Evolutionary conservation across 73 alveolate genomes (phyloP).

Genomic region (Paramecium pentaurelia): DNA sequence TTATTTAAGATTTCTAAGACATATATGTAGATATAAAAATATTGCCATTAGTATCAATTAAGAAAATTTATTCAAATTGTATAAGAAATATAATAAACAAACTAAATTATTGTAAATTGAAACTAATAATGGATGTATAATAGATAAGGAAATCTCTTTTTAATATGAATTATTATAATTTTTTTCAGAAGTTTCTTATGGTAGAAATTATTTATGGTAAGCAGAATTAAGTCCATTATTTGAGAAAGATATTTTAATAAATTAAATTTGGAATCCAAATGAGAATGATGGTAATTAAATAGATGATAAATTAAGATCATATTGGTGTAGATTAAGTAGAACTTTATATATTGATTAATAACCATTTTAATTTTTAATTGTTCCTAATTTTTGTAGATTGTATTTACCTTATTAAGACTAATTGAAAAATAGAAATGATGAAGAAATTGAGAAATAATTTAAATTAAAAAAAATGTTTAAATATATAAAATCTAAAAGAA

Average conservation of each 20-base stretch:
- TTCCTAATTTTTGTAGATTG: constrained; percentile 29
- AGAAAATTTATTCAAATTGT: constrained; percentile 38
- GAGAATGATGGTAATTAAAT: background rate
- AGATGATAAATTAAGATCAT: constrained; percentile 19
- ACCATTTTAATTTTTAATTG: background rate
- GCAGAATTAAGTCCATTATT: background rate
- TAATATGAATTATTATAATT: background rate
- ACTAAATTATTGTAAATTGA: background rate
- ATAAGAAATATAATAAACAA: background rate
- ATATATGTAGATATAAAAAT: constrained; percentile 33
- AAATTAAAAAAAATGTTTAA: background rate
- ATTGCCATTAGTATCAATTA: constrained; percentile 45
- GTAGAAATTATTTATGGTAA: constrained; percentile 23
- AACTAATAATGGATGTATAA: background rate
- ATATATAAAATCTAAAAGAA: background rate
- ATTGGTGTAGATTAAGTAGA: constrained; percentile 25
- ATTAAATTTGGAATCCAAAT: background rate
- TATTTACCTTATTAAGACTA: background rate
- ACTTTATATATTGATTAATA: constrained; percentile 12
- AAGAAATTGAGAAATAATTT: background rate
- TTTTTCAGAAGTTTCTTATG: constrained; percentile 8
- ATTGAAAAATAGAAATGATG: background rate
- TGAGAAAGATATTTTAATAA: background rate
- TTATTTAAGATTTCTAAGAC: constrained; percentile 40
- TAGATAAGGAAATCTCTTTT: background rate